These are phyloP conservation scores for Fusarium redolens DNA, from an alignment of 2,329 filamentous ascomycete species.

Conservation along the genomic window DNA sequence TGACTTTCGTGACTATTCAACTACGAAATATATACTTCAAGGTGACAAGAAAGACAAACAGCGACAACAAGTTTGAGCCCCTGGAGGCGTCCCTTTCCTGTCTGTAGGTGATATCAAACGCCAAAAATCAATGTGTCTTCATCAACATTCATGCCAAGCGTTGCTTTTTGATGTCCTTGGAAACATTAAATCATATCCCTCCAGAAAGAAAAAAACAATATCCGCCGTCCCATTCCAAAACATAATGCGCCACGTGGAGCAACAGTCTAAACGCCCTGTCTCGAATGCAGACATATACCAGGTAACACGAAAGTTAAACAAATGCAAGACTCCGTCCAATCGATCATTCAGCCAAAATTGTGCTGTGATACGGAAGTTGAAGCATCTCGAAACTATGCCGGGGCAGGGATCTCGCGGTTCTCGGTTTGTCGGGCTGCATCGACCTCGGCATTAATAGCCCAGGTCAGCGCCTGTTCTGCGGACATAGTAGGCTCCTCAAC, in stretches of 20 bases:
- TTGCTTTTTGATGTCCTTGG: slow-evolving; percentile 36
- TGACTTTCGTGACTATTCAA: slow-evolving; percentile 29
- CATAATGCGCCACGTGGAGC: slow-evolving; percentile 33
- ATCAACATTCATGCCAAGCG: slow-evolving; percentile 40
- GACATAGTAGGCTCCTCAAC: slow-evolving; percentile 45
- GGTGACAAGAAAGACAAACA: slow-evolving; percentile 6
- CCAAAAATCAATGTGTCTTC: slow-evolving; percentile 37
- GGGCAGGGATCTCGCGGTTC: slow-evolving; percentile 31
- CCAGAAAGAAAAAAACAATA: not conserved
- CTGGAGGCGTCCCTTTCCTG: slow-evolving; percentile 15
- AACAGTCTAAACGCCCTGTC: slow-evolving; percentile 37
- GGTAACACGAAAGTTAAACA: slow-evolving; percentile 25
- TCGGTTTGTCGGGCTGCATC: slow-evolving; percentile 35
- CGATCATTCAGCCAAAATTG: not conserved
- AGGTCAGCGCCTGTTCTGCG: slow-evolving; percentile 46
- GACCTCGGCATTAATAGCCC: slow-evolving; percentile 45
- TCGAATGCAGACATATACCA: slow-evolving; percentile 40
- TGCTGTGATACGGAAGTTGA: not conserved
- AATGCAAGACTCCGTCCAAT: slow-evolving; percentile 23
- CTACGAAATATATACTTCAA: slow-evolving; percentile 30
- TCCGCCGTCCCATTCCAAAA: slow-evolving; percentile 23
- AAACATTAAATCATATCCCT: slow-evolving; percentile 20
- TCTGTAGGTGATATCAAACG: slow-evolving; percentile 36
- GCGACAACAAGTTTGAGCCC: slow-evolving; percentile 11
- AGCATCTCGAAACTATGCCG: slow-evolving; percentile 20